Percentiles rank a stretch among this genome's conserved stretches.
phyloP scores from a whole-genome alignment of 192 early-diverging fungal species.

The Coemansia sp. region DNA sequence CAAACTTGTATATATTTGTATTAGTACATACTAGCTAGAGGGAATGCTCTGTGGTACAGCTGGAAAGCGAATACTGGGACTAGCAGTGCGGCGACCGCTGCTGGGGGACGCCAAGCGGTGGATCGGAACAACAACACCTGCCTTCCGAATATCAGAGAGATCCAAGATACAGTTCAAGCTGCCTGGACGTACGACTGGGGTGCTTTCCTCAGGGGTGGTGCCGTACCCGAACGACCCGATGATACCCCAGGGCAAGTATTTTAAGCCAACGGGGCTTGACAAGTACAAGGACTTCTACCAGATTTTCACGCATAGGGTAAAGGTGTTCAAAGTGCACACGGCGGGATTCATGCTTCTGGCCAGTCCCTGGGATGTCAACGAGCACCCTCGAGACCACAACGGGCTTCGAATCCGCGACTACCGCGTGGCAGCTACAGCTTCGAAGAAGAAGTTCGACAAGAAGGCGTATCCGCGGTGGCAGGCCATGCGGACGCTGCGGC shows the following conservation, averaged over 20 bases:
- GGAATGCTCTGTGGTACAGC: not conserved
- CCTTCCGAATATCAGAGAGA: constrained; percentile 22
- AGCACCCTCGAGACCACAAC: constrained; percentile 51
- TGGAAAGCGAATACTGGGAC: not conserved
- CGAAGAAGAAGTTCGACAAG: constrained; percentile 38
- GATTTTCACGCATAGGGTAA: constrained; percentile 8
- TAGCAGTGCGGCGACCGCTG: not conserved
- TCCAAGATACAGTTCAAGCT: constrained; percentile 40
- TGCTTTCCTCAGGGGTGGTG: constrained; percentile 33
- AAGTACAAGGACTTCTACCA: not conserved
- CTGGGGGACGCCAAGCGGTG: not conserved
- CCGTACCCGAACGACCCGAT: constrained; percentile 49
- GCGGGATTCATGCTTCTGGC: constrained; percentile 19
- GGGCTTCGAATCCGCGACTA: constrained; percentile 45
- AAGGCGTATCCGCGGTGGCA: constrained; percentile 43
- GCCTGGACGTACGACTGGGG: constrained; percentile 39
- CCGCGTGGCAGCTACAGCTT: constrained; percentile 32
- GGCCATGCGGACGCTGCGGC: constrained; percentile 27
- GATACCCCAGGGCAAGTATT: constrained; percentile 37
- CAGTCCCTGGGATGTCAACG: constrained; percentile 36
- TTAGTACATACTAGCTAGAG: not conserved
- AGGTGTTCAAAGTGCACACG: not conserved
- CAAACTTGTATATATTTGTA: too few relatives aligned
- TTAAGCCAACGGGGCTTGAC: constrained; percentile 41
- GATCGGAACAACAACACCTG: constrained; percentile 7